Evolutionary conservation across 176 grass and related monocot species (phyloP).

Genomic region (Eragrostis nindensis): DNA sequence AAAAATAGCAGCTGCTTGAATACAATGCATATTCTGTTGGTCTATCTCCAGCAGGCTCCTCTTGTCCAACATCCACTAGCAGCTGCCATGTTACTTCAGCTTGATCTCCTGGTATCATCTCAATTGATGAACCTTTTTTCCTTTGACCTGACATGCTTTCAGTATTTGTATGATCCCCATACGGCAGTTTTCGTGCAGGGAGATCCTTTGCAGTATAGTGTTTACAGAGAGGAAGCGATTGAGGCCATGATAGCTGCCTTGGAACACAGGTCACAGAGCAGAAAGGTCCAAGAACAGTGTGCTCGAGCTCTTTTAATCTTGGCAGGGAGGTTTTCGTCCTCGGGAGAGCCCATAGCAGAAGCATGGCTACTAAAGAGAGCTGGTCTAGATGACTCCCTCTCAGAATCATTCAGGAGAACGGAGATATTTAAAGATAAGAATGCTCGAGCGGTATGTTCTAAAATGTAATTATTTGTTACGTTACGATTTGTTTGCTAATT

Average conservation of each 20-base stretch:
- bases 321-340: conserved; percentile 76
- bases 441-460: conserved; percentile 54
- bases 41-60: conserved; percentile 91
- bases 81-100: conserved; percentile 79
- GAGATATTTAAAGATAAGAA: conserved; percentile 73
- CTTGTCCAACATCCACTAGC: conserved; percentile 75
- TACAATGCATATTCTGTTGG: conserved; percentile 90
- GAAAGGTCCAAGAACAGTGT: conserved; percentile 82
- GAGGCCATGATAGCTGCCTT: conserved; percentile 70
- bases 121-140: conserved; percentile 29
- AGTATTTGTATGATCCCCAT: conserved; percentile 32
- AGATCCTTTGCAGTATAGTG: conserved; percentile 88
- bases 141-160: conserved; percentile 2
- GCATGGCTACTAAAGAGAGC: conserved; percentile 84
- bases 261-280: conserved; percentile 65
- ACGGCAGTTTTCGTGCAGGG: conserved; percentile 68
- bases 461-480: background rate
- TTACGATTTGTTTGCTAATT: conserved; percentile 9
- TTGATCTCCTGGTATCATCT: conserved; percentile 88
- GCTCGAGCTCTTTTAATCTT: conserved; percentile 79
- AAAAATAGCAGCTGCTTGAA: conserved; percentile 75
- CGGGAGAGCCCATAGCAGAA: conserved; percentile 75
- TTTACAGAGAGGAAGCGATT: conserved; percentile 85
- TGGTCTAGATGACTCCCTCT: conserved; percentile 72
- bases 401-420: conserved; percentile 78